Evolutionary conservation across 345 rosid genomes (phyloP), one percentile per base, ranked within the genome.

Genomic region (Cardiospermum halicacabum): DNA sequence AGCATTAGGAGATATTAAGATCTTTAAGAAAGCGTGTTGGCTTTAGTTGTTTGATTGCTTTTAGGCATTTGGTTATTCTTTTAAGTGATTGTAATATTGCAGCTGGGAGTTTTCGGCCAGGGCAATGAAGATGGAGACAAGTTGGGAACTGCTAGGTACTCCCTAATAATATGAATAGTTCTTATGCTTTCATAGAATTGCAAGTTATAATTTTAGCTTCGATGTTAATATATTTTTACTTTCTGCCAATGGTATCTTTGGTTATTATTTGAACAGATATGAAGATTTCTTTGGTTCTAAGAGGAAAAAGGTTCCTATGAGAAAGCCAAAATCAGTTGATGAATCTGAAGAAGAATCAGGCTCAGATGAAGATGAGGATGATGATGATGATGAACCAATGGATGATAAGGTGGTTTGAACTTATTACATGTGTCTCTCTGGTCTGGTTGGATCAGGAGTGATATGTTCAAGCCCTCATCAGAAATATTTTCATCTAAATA

Each of bases 221-320:
- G n/a, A n/a, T n/a, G n/a, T n/a, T n/a, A n/a, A n/a, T n/a, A n/a
- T n/a, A n/a, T 7, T 22, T 11, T 16, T 2, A 26, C 49, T 28
- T 5, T 32, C 10, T 24, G 18, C 32, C 42, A 48, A 18, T 7
- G 28, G n/a, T n/a, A 31, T 12, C 19, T 47, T 47, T 18, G 24
- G 8, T 2, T 45, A 45, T 45, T 45, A 45, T 18, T 47, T 7
- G 51, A 16, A 69, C 73, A 91, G 99, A 73, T 91, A 91, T 68
- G 82, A 79, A 71, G 99, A 91, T 66, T 94, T 91, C 76, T 94
- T 84, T 69, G 92, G 87, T 16, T 50, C 64, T 64, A 81, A 82
- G 64, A 81, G 58, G 63, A 79, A 75, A 62, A 84, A 71, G 62
- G 75, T 40, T 63, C 27, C 76, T 6, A 78, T 72, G 69, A 67